Evolutionary conservation across 257 asterid species (phyloP), one percentile per base, ranked within the genome.

Genomic region (Rhazya stricta): DNA sequence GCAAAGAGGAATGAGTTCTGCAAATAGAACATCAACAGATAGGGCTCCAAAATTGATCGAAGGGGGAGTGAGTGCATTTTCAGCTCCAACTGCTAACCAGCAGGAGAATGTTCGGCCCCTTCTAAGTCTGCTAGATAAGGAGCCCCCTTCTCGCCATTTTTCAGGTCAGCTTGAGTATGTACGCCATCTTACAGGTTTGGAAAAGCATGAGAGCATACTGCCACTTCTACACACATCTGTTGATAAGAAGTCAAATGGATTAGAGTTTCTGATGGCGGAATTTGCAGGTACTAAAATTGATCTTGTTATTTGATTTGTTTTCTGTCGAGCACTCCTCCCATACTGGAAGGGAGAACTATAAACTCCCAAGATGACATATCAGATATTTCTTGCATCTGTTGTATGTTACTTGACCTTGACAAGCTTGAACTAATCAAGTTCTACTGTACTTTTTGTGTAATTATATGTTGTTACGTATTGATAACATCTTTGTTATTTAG

Each of bases 91-190:
- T 57, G 81, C 88, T 76, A 72, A 81, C 74, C 96, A 85, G 77
- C 98, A 89, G 80, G 96, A 92, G 75, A 88, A 89, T 77, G 91
- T 88, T 54, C 87, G 97, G 39, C 98, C 98, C 73, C 99, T 91
- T 80, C 83, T 95, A 79, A 89, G 97, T 81, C 85, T 95, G 78
- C 79, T 92, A 91, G 98, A 95, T 72, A 95, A 95, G 85, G 99
- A 92, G 78, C 99, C 99, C 57, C 98, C 97, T 37, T 95, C 98
- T 4, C 96, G 96, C 73, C 96, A 91, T 85, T 89, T 85, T 71
- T 95, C 99, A 70, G 97, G 99, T 79, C 98, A 92, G 88, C 98
- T 95, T 69, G 99, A 92, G 87, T 92, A 91, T 84, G 91, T 89
- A 72, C 89, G 91, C 42, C 97, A 95, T 85, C 96, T 92, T 75